A percentile compares a stretch with the other conserved stretches of the same genome.
Evolutionary conservation across 345 rosid genomes (phyloP).

Genomic region (Euclidium syriacum): DNA sequence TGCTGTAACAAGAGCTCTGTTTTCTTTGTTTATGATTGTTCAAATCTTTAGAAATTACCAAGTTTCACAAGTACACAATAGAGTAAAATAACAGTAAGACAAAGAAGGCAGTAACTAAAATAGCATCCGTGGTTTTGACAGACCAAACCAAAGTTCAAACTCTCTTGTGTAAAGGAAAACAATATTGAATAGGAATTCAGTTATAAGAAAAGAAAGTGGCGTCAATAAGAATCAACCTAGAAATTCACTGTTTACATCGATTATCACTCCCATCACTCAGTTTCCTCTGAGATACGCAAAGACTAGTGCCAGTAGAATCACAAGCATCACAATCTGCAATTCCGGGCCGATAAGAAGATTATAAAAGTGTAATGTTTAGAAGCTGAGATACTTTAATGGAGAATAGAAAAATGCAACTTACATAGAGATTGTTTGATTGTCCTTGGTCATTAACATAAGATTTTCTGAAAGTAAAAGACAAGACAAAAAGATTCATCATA

Average conservation of each 20-base stretch:
- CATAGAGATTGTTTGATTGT: slow-evolving; percentile 18
- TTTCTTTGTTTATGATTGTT: too few species aligned
- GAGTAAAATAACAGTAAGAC: background rate
- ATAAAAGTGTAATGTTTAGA: too few species aligned
- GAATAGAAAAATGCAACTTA: background rate
- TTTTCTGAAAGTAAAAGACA: slow-evolving; percentile 38
- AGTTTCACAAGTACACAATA: background rate
- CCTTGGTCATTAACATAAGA: slow-evolving; percentile 34
- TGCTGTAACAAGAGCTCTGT: too few species aligned
- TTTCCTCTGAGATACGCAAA: slow-evolving; percentile 37
- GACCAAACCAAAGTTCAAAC: slow-evolving; percentile 12
- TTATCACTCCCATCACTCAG: slow-evolving; percentile 1
- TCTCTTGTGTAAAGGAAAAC: background rate
- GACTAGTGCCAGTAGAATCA: slow-evolving; percentile 43
- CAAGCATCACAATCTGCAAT: slow-evolving; percentile 39
- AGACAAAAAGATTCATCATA: slow-evolving; percentile 8
- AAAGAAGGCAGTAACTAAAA: background rate
- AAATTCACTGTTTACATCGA: background rate
- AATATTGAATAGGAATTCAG: slow-evolving; percentile 9
- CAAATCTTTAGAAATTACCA: too few species aligned
- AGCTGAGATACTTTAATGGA: background rate
- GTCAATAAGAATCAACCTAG: slow-evolving; percentile 12
- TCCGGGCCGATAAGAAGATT: too few species aligned
- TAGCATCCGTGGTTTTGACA: slow-evolving; percentile 12
- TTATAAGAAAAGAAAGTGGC: background rate